phyloP scores from a whole-genome alignment of 2,329 filamentous ascomycete species.

The Aspergillus spinulosporus region DNA sequence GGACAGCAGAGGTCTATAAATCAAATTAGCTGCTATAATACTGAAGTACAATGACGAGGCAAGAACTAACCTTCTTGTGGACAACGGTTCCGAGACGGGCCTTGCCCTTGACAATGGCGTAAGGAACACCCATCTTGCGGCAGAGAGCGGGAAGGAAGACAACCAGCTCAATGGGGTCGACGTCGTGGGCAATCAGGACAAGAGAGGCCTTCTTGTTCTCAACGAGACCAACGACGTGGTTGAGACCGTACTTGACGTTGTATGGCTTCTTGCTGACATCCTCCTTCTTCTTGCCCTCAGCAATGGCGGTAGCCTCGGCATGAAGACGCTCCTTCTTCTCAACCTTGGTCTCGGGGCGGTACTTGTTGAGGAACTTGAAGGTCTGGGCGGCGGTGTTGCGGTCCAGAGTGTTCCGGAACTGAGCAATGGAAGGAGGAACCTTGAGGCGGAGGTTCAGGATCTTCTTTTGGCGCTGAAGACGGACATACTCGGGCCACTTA shows the following conservation, averaged over 20 bases:
- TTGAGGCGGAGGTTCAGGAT: constrained; percentile 98
- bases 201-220: constrained; percentile 99
- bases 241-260: constrained; percentile 98
- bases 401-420: constrained; percentile 97
- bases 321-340: constrained; percentile 99
- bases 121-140: constrained; percentile 99
- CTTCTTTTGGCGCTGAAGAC: constrained; percentile 92
- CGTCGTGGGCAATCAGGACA: constrained; percentile 98
- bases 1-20: constrained; percentile 81
- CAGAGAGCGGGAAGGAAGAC: constrained; percentile 98
- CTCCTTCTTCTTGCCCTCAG: constrained; percentile 99
- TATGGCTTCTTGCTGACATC: constrained; percentile 99
- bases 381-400: constrained; percentile 94
- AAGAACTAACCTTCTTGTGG: constrained; percentile 83
- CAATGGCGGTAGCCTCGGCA: constrained; percentile 96
- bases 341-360: constrained; percentile 96
- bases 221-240: constrained; percentile 96
- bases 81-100: constrained; percentile 97
- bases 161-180: constrained; percentile 98
- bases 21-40: constrained; percentile 26
- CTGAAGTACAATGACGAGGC: too few species aligned
- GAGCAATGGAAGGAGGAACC: constrained; percentile 93
- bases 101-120: constrained; percentile 99
- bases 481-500: constrained; percentile 99
- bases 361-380: constrained; percentile 99